Percentiles rank a stretch among this genome's conserved stretches.
Evolutionary conservation across 2,329 filamentous ascomycete genomes (phyloP).

Genomic region (Graphilbum fragrans): DNA sequence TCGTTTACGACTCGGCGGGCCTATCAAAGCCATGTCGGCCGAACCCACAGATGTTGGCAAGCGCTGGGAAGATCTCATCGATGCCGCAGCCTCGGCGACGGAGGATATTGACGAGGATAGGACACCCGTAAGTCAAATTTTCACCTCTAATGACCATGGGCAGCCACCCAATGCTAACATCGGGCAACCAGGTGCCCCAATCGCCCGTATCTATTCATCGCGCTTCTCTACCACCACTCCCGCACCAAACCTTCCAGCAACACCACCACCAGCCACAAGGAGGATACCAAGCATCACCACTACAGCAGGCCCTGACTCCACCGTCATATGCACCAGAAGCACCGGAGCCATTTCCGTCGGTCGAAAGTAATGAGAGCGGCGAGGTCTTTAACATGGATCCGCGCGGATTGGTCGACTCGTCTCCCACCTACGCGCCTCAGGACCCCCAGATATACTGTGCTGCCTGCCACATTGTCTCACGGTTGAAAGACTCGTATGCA

Average conservation of each 20-base stretch:
- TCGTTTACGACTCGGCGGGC: constrained; percentile 52
- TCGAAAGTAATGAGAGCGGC: constrained; percentile 65
- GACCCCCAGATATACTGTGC: constrained; percentile 86
- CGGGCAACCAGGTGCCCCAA: constrained; percentile 44
- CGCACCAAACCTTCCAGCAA: constrained; percentile 32
- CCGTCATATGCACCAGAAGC: constrained; percentile 57
- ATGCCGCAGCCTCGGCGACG: constrained; percentile 82
- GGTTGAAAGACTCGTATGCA: constrained; percentile 75
- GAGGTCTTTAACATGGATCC: constrained; percentile 61
- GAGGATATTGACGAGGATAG: constrained; percentile 86
- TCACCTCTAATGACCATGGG: too few relatives aligned
- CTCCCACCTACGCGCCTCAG: constrained; percentile 60
- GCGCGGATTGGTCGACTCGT: constrained; percentile 56
- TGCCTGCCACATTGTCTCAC: constrained; percentile 65
- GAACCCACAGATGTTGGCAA: constrained; percentile 79
- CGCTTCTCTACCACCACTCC: constrained; percentile 48
- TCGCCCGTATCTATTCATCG: constrained; percentile 53
- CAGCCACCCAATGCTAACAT: too few relatives aligned
- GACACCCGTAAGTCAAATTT: constrained; percentile 58
- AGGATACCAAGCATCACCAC: constrained; percentile 75
- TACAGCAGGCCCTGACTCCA: constrained; percentile 83
- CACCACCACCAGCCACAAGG: constrained; percentile 10
- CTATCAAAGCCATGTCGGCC: constrained; percentile 74
- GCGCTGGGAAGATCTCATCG: constrained; percentile 92
- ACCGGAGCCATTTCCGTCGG: constrained; percentile 75